Conservation (phyloP, 2,329 filamentous ascomycete species). For the Ascochyta pisi region DNA sequence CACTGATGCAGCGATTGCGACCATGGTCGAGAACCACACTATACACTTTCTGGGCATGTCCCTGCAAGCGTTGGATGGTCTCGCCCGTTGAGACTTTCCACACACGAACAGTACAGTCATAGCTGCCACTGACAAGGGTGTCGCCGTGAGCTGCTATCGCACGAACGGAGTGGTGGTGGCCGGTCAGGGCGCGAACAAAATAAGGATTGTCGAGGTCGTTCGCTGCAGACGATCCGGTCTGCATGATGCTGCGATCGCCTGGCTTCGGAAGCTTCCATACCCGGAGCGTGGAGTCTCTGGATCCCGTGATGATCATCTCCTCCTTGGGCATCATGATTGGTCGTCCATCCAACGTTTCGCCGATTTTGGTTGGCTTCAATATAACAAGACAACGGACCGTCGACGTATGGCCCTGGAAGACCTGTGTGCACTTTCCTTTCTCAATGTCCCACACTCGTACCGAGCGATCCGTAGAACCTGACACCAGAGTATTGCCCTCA, state of each 20-base stretch:
- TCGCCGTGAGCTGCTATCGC: slow-evolving; percentile 95
- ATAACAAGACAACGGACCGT: slow-evolving; percentile 97
- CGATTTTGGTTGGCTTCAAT: slow-evolving; percentile 82
- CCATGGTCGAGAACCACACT: slow-evolving; percentile 93
- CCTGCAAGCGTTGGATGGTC: slow-evolving; percentile 79
- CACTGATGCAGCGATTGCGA: slow-evolving; percentile 94
- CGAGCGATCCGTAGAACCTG: slow-evolving; percentile 92
- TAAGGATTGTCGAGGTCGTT: slow-evolving; percentile 87
- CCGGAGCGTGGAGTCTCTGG: slow-evolving; percentile 88
- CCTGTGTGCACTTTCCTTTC: slow-evolving; percentile 87
- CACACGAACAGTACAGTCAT: slow-evolving; percentile 92
- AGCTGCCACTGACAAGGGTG: slow-evolving; percentile 95
- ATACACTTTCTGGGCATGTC: slow-evolving; percentile 93
- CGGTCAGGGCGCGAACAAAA: slow-evolving; percentile 84
- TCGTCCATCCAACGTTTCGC: slow-evolving; percentile 72
- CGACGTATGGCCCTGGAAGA: slow-evolving; percentile 97
- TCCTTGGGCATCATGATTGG: slow-evolving; percentile 90
- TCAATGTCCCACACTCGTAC: slow-evolving; percentile 99
- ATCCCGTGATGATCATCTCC: slow-evolving; percentile 95
- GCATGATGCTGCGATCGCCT: slow-evolving; percentile 77
- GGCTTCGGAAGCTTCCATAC: slow-evolving; percentile 92
- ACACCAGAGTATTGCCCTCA: slow-evolving; percentile 92
- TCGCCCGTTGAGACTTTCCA: slow-evolving; percentile 98
- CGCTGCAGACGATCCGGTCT: slow-evolving; percentile 76
- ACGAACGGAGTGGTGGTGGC: slow-evolving; percentile 91